Evolutionary conservation across 768 basidiomycete genomes (phyloP).

Genomic region (Mycena vitilis): DNA sequence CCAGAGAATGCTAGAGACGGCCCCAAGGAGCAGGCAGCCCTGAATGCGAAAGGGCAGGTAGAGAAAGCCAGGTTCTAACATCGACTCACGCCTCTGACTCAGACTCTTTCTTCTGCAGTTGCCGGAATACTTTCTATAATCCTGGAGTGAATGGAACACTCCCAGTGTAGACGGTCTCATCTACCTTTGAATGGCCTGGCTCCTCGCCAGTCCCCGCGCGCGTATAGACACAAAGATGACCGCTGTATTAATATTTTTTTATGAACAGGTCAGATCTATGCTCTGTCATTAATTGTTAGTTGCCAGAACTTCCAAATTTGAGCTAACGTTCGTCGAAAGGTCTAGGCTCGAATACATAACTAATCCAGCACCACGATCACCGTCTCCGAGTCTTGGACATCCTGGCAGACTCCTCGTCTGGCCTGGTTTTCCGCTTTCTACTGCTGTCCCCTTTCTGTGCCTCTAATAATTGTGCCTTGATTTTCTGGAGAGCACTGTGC

Average conservation of each 20-base stretch:
- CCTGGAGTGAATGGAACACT: not conserved
- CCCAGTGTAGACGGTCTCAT: too few species aligned
- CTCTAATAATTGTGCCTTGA: slow-evolving; percentile 29
- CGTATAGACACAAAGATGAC: too few species aligned
- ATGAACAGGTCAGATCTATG: too few species aligned
- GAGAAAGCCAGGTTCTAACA: slow-evolving; percentile 36
- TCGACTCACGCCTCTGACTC: not conserved
- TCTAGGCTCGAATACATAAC: not conserved
- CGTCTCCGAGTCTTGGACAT: slow-evolving; percentile 19
- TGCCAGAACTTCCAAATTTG: too few species aligned
- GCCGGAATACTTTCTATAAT: slow-evolving; percentile 81
- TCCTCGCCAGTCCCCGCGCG: too few species aligned
- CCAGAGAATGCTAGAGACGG: slow-evolving; percentile 97
- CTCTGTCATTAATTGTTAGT: too few species aligned
- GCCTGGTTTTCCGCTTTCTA: slow-evolving; percentile 21
- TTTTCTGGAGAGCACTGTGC: slow-evolving; percentile 39
- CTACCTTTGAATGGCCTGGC: too few species aligned
- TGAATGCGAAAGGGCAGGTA: slow-evolving; percentile 79
- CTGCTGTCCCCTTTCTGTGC: slow-evolving; percentile 3
- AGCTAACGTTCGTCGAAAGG: too few species aligned
- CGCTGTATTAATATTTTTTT: too few species aligned
- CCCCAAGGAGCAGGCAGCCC: slow-evolving; percentile 79
- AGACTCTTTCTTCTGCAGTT: slow-evolving; percentile 57
- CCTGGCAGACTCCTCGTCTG: slow-evolving; percentile 23
- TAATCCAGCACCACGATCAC: not conserved